Evolutionary conservation across 1,284 basidiomycete genomes (phyloP).

Genomic region (Neolentinus lepideus): DNA sequence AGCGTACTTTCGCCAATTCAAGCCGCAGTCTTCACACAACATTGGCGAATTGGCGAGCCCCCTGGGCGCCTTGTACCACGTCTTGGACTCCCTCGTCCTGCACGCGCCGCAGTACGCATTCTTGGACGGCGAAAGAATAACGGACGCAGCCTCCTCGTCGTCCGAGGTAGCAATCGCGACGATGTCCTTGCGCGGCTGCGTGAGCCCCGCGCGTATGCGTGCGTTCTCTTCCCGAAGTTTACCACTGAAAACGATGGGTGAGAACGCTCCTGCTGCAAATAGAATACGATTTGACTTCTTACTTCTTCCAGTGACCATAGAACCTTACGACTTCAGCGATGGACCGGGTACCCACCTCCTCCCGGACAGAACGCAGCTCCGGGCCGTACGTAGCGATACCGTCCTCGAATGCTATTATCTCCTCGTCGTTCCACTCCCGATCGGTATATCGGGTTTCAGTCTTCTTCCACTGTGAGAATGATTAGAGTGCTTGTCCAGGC

Average conservation of each 20-base stretch:
- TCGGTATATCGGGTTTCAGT: slow-evolving; percentile 61
- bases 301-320: slow-evolving; percentile 86
- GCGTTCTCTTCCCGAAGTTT: slow-evolving; percentile 63
- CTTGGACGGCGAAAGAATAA: slow-evolving; percentile 49
- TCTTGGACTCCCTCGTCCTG: slow-evolving; percentile 63
- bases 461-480: slow-evolving; percentile 57
- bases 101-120: slow-evolving; percentile 69
- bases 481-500: not conserved
- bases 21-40: slow-evolving; percentile 78
- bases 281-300: slow-evolving; percentile 11
- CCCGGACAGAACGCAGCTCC: slow-evolving; percentile 72
- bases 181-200: slow-evolving; percentile 19
- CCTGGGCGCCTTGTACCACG: slow-evolving; percentile 86
- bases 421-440: slow-evolving; percentile 65
- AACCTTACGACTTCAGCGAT: slow-evolving; percentile 77
- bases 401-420: slow-evolving; percentile 70
- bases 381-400: slow-evolving; percentile 65
- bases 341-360: slow-evolving; percentile 64
- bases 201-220: slow-evolving; percentile 37
- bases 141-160: slow-evolving; percentile 58
- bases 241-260: slow-evolving; percentile 28
- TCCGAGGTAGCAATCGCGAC: slow-evolving; percentile 32
- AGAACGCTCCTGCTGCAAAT: not conserved
- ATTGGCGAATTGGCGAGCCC: slow-evolving; percentile 57
- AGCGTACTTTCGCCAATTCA: slow-evolving; percentile 84